These are phyloP conservation scores for Craterostigma plantagineum DNA, from an alignment of 257 asterid species.

Conservation along the genomic window DNA sequence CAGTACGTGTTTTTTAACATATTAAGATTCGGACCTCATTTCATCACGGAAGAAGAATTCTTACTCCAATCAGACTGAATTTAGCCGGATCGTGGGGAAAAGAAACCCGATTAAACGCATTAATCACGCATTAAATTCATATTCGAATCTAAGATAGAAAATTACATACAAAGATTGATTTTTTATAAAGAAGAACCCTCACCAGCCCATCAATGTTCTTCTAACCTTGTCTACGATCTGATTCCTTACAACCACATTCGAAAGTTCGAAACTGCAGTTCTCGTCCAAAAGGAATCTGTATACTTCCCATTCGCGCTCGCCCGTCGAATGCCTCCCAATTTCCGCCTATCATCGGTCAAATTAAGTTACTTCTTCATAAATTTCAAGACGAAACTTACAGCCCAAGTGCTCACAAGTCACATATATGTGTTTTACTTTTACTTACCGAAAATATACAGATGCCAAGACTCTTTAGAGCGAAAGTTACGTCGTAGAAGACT, in stretches of 20 bases:
- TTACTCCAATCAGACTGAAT: no score
- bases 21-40: no score
- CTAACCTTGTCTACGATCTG: slow-evolving; percentile 66
- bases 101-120: no score
- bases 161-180: neutral
- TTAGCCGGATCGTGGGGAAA: no score
- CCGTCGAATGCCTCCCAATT: slow-evolving; percentile 53
- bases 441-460: slow-evolving; percentile 70
- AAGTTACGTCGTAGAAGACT: slow-evolving; percentile 68
- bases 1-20: no score
- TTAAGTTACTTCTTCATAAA: neutral
- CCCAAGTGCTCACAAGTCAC: no score
- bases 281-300: slow-evolving; percentile 72
- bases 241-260: slow-evolving; percentile 24
- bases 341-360: slow-evolving; percentile 50
- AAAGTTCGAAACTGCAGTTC: slow-evolving; percentile 29
- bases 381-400: no score
- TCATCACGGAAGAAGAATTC: no score
- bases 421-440: neutral
- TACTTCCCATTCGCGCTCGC: slow-evolving; percentile 69
- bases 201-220: slow-evolving; percentile 78
- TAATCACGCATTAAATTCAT: no score
- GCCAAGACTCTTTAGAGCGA: slow-evolving; percentile 46
- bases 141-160: no score
- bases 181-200: slow-evolving; percentile 20